Evolutionary conservation across 768 basidiomycete species (phyloP), one percentile per base, ranked within the genome.

Genomic region (Kwoniella dejecticola): DNA sequence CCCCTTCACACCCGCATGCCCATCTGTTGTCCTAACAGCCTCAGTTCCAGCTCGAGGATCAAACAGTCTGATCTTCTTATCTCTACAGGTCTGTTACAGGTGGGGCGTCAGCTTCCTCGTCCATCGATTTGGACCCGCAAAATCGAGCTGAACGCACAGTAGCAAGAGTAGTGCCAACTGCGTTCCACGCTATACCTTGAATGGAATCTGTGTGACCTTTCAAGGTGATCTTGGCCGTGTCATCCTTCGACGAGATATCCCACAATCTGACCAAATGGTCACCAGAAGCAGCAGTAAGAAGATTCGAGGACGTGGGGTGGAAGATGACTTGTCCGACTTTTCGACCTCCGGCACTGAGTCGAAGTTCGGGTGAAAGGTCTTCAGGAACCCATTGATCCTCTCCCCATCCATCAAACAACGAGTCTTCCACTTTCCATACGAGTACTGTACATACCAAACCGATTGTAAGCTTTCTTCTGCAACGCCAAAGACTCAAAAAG

Each of bases 311-410:
- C 1, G 90, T 90, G 1, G 95, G 93, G 77, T 98, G 91, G 84
- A 91, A 99, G 29, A 89, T 80, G 41, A 96, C 89, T 73, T 97
- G 95, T 0, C 95, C 95, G 62, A 95, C 86, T 81, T 97, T 96
- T 63, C 92, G 86, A 33, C 77, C 79, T 60, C 77, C 77, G 27
- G 77, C 77, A 27, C 64, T 69, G 42, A 78, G 53, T 60, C 67
- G 68, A 19, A 58, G 63, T 13, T 55, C 86, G 12, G 95, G 94
- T 64, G 89, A 88, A 58, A 96, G 84, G 79, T 97, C 92, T 38
- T 81, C 79, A 0, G 90, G 88, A 3, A 83, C 85, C 90, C 92
- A 96, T 47, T 83, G 82, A 19, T 95, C 94, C 38, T 82, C 81
- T 30, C 87, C 87, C 92, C 93, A 96, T 8, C 86, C 89, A 38